Conservation (phyloP, 23 red algal genomes). For the Gracilaria caudata region DNA sequence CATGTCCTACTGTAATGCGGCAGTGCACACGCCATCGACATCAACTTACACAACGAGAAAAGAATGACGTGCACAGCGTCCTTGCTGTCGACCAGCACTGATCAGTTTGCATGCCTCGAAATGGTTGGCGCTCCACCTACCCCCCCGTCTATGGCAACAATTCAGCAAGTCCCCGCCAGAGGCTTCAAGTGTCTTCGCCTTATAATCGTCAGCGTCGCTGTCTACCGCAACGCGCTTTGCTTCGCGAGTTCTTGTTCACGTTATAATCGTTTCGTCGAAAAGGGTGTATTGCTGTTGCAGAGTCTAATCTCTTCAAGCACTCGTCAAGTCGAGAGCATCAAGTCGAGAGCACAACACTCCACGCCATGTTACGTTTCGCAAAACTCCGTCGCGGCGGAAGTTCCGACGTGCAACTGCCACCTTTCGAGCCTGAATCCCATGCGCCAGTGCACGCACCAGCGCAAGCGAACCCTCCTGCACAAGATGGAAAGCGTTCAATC, state of each 20-base stretch:
- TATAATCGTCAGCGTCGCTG: background rate
- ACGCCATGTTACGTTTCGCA: conserved; percentile 18
- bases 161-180: conserved; percentile 15
- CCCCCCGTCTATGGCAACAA: conserved; percentile 2
- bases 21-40: background rate
- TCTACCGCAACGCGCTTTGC: background rate
- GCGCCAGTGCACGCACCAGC: background rate
- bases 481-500: background rate
- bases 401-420: conserved; percentile 5
- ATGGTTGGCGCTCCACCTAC: background rate
- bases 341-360: background rate
- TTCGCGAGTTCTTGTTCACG: background rate
- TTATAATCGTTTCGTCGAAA: background rate
- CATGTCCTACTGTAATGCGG: background rate
- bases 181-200: background rate
- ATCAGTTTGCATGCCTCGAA: conserved; percentile 2
- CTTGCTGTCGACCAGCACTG: conserved; percentile 5
- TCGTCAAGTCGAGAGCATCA: background rate
- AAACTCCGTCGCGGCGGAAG: conserved; percentile 11
- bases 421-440: background rate
- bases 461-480: background rate
- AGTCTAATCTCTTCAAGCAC: background rate
- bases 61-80: background rate
- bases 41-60: background rate
- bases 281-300: background rate